phyloP scores from a whole-genome alignment of 2,329 filamentous ascomycete genomes.

The Aspergillus pseudonomiae region DNA sequence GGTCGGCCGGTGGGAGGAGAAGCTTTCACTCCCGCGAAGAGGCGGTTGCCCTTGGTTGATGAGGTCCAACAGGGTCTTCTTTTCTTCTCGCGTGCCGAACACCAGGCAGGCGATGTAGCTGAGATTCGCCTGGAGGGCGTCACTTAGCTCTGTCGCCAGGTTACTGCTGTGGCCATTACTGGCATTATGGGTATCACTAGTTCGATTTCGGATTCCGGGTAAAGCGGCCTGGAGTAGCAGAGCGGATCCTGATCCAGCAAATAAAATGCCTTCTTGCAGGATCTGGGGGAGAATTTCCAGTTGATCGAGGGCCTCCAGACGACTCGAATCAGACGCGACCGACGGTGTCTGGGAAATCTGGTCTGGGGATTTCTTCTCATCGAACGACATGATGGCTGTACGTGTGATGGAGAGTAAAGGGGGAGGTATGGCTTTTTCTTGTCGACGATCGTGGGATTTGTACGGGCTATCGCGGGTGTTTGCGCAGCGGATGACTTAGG shows the following conservation, averaged over 20 bases:
- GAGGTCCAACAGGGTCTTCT: conserved; percentile 31
- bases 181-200: conserved; percentile 22
- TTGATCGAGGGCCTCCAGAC: conserved; percentile 34
- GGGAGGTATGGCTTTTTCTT: not conserved
- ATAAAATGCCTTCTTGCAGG: conserved; percentile 39
- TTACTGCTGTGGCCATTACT: conserved; percentile 18
- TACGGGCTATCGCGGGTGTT: not conserved
- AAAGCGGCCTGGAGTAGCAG: conserved; percentile 39
- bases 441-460: not conserved
- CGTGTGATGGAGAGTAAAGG: not conserved
- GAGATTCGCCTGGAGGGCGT: conserved; percentile 34
- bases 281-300: conserved; percentile 40
- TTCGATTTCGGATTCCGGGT: conserved; percentile 21
- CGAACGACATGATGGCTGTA: conserved; percentile 3
- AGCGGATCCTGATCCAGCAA: conserved; percentile 38
- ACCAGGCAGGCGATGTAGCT: conserved; percentile 40
- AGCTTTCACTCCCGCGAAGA: conserved; percentile 23
- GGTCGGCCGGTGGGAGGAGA: conserved; percentile 25
- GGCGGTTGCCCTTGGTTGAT: conserved; percentile 27
- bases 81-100: conserved; percentile 35
- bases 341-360: conserved; percentile 17
- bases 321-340: conserved; percentile 20
- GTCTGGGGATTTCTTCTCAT: conserved; percentile 13
- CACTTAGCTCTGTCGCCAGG: conserved; percentile 33
- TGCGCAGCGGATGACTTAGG: not conserved